A percentile compares a stretch with the other conserved stretches of the same genome.
Conservation (phyloP, 768 basidiomycete genomes). For the Termitomyces bulborhizus region DNA sequence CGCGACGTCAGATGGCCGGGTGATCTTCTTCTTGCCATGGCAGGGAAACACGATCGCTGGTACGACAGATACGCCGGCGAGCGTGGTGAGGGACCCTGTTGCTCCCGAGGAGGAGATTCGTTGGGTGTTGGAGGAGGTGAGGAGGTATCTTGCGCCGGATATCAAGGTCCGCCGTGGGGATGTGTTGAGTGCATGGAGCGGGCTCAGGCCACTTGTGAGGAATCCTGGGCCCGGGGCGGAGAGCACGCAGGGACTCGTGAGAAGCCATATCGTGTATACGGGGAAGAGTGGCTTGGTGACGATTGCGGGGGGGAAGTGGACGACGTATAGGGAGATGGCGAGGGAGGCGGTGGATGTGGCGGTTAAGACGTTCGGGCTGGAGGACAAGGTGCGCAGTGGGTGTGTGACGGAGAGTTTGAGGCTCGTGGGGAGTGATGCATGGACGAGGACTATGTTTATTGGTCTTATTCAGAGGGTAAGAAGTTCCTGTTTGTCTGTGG, state of each 20-base stretch:
- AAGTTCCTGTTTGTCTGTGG: background rate
- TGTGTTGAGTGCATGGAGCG: conserved; percentile 93
- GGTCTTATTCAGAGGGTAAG: conserved; percentile 82
- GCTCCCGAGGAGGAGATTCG: conserved; percentile 92
- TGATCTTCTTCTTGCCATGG: conserved; percentile 99
- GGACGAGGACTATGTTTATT: conserved; percentile 97
- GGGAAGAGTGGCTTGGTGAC: conserved; percentile 79
- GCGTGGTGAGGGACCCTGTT: conserved; percentile 66
- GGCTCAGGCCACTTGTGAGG: conserved; percentile 83
- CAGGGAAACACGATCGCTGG: conserved; percentile 97
- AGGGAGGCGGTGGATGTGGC: conserved; percentile 90
- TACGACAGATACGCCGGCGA: conserved; percentile 83
- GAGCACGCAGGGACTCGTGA: conserved; percentile 26
- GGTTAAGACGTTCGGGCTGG: conserved; percentile 55
- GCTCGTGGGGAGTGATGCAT: conserved; percentile 88
- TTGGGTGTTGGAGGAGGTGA: conserved; percentile 93
- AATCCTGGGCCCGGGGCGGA: conserved; percentile 26
- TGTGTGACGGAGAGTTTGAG: conserved; percentile 79
- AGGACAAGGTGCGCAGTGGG: conserved; percentile 42
- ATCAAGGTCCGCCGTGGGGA: conserved; percentile 93
- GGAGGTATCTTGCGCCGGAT: conserved; percentile 83
- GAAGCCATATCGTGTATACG: no score
- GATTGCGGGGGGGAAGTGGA: conserved; percentile 98
- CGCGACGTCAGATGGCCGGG: conserved; percentile 90
- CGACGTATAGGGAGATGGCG: conserved; percentile 95